Evolutionary conservation across 352 stramenopile genomes (phyloP), one percentile per base, ranked within the genome.

Genomic region (Phytophthora chlamydospora): DNA sequence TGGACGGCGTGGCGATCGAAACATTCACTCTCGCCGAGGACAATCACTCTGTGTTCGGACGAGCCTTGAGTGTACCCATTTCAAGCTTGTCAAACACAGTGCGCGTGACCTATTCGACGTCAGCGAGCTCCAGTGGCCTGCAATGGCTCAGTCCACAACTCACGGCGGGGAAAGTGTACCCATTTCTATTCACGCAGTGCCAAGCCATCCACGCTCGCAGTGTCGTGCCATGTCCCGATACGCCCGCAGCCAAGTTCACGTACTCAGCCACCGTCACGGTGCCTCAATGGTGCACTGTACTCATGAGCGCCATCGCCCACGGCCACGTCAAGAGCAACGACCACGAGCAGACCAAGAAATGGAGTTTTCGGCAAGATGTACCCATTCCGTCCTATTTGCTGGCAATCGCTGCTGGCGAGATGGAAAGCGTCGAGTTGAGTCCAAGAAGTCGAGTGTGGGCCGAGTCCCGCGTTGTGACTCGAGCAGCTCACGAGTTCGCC

Each of bases 351-450:
- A 77, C 17, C 29, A 77, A 60, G 24, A 75, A 67, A 24, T 95
- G 86, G 36, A 73, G 58, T 40, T 98, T 93, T 58, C 51, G 68
- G 9, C 97, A 99, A 75, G 76, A 88, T 29, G 82, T 98, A 33
- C 90, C 96, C 14, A 96, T 98, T 31, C 86, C 94, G 31, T 91
- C 89, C 8, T 99, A 99, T 73, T 64, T 99, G 29, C 75, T 99
- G 19, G 95, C 96, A 3, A 73, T 99, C 21, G 93, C 83, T 9
- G 91, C 97, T 5, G 97, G 96, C 29, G 76, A 96, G 46, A 66
- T 99, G 12, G 82, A 86, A 31, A 93, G 78, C 16, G 74, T 72
- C 7, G 93, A 98, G 13, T 88, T 99, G 29, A 90, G 90, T 14
- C 59, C 77, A 1, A 78, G 96, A 11, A 83, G 74, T 34, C 66